These are phyloP conservation scores for Lecanicillium sp. DNA, from an alignment of 2,329 filamentous ascomycete genomes.

Conservation along the genomic window DNA sequence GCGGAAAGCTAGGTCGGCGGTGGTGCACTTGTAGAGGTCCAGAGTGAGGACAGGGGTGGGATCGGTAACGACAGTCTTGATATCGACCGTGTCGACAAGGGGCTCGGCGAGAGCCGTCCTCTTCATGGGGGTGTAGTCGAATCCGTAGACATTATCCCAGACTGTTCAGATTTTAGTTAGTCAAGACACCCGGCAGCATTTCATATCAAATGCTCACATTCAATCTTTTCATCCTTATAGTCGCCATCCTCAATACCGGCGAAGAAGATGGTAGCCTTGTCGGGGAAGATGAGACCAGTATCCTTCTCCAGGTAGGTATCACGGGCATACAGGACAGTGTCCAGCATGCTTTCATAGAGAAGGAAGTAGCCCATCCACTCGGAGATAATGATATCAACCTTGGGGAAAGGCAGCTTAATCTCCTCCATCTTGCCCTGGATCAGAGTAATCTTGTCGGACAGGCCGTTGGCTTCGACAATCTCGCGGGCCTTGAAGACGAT, in stretches of 20 bases:
- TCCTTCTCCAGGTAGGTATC: constrained; percentile 83
- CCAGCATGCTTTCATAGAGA: constrained; percentile 97
- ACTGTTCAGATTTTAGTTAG: constrained; percentile 46
- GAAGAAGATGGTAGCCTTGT: constrained; percentile 96
- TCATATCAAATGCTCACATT: constrained; percentile 65
- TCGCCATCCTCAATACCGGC: constrained; percentile 97
- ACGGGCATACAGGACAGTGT: constrained; percentile 93
- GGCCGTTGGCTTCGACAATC: constrained; percentile 86
- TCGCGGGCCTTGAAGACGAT: constrained; percentile 98
- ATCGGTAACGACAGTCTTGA: constrained; percentile 95
- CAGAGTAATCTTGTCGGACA: constrained; percentile 93
- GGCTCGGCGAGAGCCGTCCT: constrained; percentile 89
- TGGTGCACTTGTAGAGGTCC: constrained; percentile 85
- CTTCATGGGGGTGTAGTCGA: constrained; percentile 93
- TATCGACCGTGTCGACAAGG: constrained; percentile 92
- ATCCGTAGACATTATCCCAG: constrained; percentile 99
- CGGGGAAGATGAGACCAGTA: constrained; percentile 84
- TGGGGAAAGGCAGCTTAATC: constrained; percentile 81
- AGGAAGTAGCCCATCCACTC: constrained; percentile 99
- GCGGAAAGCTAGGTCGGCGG: constrained; percentile 75
- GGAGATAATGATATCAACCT: constrained; percentile 99
- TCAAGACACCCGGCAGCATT: no score
- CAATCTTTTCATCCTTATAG: constrained; percentile 99
- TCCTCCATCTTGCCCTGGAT: constrained; percentile 99
- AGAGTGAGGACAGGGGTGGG: constrained; percentile 77